A percentile compares a stretch with the other conserved stretches of the same genome.
Evolutionary conservation across 1,284 basidiomycete species (phyloP).

Genomic region (Apiotrichum domesticum): DNA sequence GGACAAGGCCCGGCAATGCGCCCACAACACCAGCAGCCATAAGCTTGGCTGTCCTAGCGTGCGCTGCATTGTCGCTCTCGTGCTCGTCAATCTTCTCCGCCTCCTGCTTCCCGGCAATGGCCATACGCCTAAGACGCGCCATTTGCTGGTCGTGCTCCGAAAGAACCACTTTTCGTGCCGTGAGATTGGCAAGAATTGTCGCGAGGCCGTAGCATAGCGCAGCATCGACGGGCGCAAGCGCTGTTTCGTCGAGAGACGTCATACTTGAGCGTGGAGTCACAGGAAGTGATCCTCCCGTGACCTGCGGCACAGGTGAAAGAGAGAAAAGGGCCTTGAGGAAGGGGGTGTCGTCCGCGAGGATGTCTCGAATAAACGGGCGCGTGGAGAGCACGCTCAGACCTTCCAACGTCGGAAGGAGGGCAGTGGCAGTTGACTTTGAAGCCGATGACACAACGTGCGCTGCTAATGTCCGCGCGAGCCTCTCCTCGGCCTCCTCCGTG

Average conservation of each 20-base stretch:
- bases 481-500: slow-evolving; percentile 45
- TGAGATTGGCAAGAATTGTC: slow-evolving; percentile 67
- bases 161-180: slow-evolving; percentile 61
- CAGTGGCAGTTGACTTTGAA: slow-evolving; percentile 2
- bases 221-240: slow-evolving; percentile 24
- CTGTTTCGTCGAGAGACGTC: slow-evolving; percentile 15
- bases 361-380: slow-evolving; percentile 61
- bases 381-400: slow-evolving; percentile 73
- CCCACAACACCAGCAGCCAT: slow-evolving; percentile 55
- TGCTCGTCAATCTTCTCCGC: slow-evolving; percentile 27
- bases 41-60: slow-evolving; percentile 52
- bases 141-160: slow-evolving; percentile 75
- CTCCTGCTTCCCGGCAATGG: slow-evolving; percentile 51
- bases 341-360: slow-evolving; percentile 53
- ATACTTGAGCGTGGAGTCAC: slow-evolving; percentile 47
- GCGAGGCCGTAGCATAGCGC: slow-evolving; percentile 68
- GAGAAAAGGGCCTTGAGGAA: slow-evolving; percentile 62
- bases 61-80: slow-evolving; percentile 59
- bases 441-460: slow-evolving; percentile 48
- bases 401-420: slow-evolving; percentile 63
- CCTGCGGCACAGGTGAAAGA: slow-evolving; percentile 30
- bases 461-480: slow-evolving; percentile 57
- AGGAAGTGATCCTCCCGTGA: slow-evolving; percentile 50
- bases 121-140: slow-evolving; percentile 65
- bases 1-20: slow-evolving; percentile 57